Percentiles rank a stretch among this genome's conserved stretches.
phyloP scores from a whole-genome alignment of 768 basidiomycete species.

The Agaricus subrufescens region DNA sequence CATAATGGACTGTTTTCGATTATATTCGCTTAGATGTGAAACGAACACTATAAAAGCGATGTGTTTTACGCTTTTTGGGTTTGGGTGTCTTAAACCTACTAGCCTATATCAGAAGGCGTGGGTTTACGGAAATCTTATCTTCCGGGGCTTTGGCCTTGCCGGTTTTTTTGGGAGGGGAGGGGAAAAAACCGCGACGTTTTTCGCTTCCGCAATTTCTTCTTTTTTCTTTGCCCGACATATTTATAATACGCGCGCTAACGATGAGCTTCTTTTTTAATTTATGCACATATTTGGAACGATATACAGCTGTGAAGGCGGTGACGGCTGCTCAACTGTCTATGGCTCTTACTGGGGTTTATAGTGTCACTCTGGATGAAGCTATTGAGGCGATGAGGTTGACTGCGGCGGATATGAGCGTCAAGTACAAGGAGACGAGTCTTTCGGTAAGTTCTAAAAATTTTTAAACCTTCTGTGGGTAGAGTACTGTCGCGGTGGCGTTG shows the following conservation, averaged over 20 bases:
- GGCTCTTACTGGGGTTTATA: constrained; percentile 84
- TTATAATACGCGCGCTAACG: too few relatives aligned
- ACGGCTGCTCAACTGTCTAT: constrained; percentile 94
- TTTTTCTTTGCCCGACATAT: too few relatives aligned
- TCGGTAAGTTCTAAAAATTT: constrained; percentile 48
- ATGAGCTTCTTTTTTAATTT: too few relatives aligned
- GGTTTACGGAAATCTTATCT: too few relatives aligned
- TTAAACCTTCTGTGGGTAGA: constrained; percentile 8
- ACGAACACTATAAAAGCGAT: too few relatives aligned
- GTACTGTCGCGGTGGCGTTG: neutral
- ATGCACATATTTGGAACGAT: neutral
- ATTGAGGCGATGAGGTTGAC: constrained; percentile 94
- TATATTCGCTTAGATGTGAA: too few relatives aligned
- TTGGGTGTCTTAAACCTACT: too few relatives aligned
- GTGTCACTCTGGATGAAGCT: constrained; percentile 88
- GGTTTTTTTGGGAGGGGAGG: too few relatives aligned
- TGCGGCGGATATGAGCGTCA: constrained; percentile 90
- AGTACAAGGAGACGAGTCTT: constrained; percentile 94
- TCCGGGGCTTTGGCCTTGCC: too few relatives aligned
- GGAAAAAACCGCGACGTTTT: neutral
- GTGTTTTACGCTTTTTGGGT: too few relatives aligned
- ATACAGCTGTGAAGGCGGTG: constrained; percentile 81
- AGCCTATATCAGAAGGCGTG: too few relatives aligned
- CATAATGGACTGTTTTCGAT: too few relatives aligned
- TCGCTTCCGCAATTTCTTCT: neutral